A percentile compares a stretch with the other conserved stretches of the same genome.
phyloP scores from a whole-genome alignment of 2,329 filamentous ascomycete species.

The Aspergillus versicolor region DNA sequence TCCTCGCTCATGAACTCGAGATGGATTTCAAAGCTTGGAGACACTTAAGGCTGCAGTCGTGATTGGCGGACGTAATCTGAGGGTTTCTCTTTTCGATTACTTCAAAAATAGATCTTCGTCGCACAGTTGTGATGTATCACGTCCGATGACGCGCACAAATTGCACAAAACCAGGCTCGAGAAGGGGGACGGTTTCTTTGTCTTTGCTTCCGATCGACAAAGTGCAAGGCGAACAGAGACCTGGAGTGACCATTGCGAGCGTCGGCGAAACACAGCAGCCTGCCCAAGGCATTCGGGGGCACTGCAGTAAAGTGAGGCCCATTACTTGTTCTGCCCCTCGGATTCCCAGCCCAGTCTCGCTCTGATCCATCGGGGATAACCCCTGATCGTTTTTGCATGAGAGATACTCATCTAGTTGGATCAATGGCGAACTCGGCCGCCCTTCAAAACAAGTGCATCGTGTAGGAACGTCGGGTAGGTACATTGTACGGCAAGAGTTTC shows the following conservation, averaged over 20 bases:
- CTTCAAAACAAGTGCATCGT: neutral
- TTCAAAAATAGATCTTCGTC: constrained; percentile 8
- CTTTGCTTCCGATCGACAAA: neutral
- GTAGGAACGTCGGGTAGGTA: neutral
- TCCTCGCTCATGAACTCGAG: neutral
- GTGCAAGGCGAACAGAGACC: constrained; percentile 1
- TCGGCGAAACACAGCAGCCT: constrained; percentile 1
- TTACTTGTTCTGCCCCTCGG: constrained; percentile 4
- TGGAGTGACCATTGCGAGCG: neutral
- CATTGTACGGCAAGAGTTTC: neutral
- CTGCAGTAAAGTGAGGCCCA: neutral
- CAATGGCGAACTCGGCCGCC: neutral
- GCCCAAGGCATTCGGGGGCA: constrained; percentile 4
- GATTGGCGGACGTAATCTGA: constrained; percentile 9
- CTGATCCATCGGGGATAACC: constrained; percentile 13
- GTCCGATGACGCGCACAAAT: constrained; percentile 9
- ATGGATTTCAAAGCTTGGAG: neutral
- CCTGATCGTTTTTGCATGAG: constrained; percentile 17
- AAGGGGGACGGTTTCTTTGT: neutral
- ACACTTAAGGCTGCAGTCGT: neutral
- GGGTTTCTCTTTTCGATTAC: constrained; percentile 7
- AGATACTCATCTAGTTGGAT: constrained; percentile 14
- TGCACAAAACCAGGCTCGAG: neutral
- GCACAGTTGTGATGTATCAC: constrained; percentile 12
- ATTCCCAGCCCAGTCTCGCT: constrained; percentile 1